These are phyloP conservation scores for Yamadazyma taylorii DNA, from an alignment of 1,139 yeast genomes.

Conservation along the genomic window DNA sequence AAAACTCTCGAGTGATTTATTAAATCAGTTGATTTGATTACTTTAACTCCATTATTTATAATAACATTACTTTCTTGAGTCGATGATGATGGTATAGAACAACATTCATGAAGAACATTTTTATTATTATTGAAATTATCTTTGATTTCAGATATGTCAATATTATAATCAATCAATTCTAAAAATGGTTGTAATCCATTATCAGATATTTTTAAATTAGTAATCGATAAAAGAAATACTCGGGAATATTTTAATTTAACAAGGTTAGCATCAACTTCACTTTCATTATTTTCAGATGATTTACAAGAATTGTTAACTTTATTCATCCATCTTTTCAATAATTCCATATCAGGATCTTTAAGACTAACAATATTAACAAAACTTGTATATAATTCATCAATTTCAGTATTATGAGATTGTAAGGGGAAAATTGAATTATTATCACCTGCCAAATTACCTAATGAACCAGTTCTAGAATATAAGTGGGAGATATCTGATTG, in stretches of 20 bases:
- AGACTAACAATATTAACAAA: slow-evolving; percentile 60
- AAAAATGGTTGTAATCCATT: slow-evolving; percentile 47
- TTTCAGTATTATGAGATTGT: slow-evolving; percentile 32
- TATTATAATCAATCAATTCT: slow-evolving; percentile 39
- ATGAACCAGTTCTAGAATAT: slow-evolving; percentile 9
- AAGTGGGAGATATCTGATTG: neutral
- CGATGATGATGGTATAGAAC: slow-evolving; percentile 41
- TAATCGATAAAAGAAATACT: slow-evolving; percentile 62
- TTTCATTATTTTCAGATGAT: slow-evolving; percentile 15
- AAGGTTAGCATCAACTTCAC: slow-evolving; percentile 13
- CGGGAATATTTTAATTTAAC: slow-evolving; percentile 51
- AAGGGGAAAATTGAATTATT: slow-evolving; percentile 3
- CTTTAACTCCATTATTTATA: slow-evolving; percentile 48
- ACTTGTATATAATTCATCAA: slow-evolving; percentile 67
- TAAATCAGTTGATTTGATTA: slow-evolving; percentile 40
- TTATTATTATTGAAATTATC: slow-evolving; percentile 45
- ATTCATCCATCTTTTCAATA: slow-evolving; percentile 50
- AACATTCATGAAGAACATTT: slow-evolving; percentile 46
- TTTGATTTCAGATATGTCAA: slow-evolving; percentile 39
- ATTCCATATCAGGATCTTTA: slow-evolving; percentile 45
- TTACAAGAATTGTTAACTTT: slow-evolving; percentile 37
- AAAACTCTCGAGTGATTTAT: slow-evolving; percentile 44
- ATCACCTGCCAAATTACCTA: slow-evolving; percentile 6
- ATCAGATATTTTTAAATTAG: slow-evolving; percentile 53
- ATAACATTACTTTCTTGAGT: slow-evolving; percentile 31